A percentile compares a stretch with the other conserved stretches of the same genome.
Evolutionary conservation across 495 filamentous ascomycete species (phyloP).

Genomic region (Astrocystis sublimbata): DNA sequence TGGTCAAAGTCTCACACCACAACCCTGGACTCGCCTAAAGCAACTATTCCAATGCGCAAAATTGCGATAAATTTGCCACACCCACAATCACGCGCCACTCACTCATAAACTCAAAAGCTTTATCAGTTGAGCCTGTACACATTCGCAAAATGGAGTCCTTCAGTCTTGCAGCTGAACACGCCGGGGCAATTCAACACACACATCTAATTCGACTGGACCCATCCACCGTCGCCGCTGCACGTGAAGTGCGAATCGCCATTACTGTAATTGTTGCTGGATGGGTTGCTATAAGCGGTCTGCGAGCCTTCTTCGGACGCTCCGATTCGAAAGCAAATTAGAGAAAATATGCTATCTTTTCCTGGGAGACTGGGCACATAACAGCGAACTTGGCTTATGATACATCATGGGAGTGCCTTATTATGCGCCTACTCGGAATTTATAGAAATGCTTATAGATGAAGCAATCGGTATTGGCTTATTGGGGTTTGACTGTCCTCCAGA

Average conservation of each 20-base stretch:
- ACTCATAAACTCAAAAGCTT: too few species aligned
- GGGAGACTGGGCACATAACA: background rate
- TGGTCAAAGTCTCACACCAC: too few species aligned
- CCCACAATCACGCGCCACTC: background rate
- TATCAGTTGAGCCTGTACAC: background rate
- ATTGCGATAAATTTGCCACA: background rate
- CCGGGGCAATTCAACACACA: slow-evolving; percentile 31
- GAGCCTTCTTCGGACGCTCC: slow-evolving; percentile 10
- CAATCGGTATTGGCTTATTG: background rate
- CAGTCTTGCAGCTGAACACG: slow-evolving; percentile 30
- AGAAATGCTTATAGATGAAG: background rate
- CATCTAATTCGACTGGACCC: slow-evolving; percentile 31
- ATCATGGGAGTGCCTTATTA: background rate
- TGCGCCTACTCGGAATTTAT: background rate
- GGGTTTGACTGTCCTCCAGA: background rate
- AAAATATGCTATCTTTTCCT: background rate
- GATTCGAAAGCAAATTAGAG: background rate
- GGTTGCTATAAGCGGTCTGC: slow-evolving; percentile 48
- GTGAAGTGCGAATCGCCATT: slow-evolving; percentile 72
- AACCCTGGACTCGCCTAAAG: background rate
- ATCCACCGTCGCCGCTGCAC: slow-evolving; percentile 47
- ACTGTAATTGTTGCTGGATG: slow-evolving; percentile 67
- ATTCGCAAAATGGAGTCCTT: slow-evolving; percentile 32
- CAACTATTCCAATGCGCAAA: background rate
- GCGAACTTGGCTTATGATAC: background rate